Conservation (phyloP, 176 grass and related monocot species). For the Echinochloa phyllopogon region DNA sequence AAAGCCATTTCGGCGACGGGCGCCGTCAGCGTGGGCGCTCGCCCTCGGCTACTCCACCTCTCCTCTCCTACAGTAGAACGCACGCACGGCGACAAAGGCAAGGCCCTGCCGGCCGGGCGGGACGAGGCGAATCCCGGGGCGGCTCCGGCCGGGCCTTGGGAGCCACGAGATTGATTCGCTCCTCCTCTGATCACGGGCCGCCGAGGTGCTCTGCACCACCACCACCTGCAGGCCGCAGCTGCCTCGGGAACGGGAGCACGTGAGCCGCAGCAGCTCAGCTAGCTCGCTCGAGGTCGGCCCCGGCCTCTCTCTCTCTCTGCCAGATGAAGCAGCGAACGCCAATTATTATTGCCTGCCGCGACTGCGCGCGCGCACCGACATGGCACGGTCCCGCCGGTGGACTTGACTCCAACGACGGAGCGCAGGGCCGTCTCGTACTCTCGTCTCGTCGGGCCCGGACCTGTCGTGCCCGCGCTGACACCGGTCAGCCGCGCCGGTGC, state of each 20-base stretch:
- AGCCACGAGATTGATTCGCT: conserved; percentile 36
- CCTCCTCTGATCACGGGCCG: conserved; percentile 27
- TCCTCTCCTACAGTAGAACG: background rate
- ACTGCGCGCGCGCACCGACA: background rate
- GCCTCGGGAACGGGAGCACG: conserved; percentile 35
- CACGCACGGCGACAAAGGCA: background rate
- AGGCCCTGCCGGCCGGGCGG: background rate
- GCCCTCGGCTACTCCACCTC: no score
- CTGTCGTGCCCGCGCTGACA: background rate
- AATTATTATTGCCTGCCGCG: background rate
- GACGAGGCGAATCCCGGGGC: background rate
- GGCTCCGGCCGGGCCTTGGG: background rate
- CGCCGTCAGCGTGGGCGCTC: background rate
- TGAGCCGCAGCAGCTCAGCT: background rate
- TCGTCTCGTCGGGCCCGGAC: no score
- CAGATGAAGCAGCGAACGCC: background rate
- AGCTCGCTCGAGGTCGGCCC: background rate
- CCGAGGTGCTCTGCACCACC: no score
- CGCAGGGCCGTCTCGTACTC: no score
- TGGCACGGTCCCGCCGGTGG: background rate
- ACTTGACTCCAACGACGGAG: no score
- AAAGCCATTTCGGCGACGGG: background rate
- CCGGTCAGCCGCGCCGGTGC: background rate
- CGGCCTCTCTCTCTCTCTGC: background rate
- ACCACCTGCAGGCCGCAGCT: no score